These are phyloP conservation scores for Trichoderma afroharzianum DNA, from an alignment of 2,329 filamentous ascomycete species.

Conservation along the genomic window DNA sequence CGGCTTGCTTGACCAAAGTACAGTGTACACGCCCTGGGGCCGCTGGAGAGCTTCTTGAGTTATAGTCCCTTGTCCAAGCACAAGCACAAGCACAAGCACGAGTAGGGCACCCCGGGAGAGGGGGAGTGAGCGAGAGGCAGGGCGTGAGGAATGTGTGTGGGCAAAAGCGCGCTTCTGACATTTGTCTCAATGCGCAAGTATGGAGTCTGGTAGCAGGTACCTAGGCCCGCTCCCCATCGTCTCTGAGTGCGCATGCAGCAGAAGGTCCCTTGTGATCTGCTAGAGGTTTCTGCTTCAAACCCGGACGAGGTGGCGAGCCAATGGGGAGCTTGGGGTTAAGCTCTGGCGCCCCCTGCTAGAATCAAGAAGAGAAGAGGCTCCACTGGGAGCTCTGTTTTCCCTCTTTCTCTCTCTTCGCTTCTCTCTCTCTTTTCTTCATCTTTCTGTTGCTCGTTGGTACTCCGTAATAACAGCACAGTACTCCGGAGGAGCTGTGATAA, in stretches of 20 bases:
- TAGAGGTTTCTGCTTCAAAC: slow-evolving; percentile 10
- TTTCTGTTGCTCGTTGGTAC: neutral
- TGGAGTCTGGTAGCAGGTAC: neutral
- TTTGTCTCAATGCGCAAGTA: neutral
- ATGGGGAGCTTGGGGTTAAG: slow-evolving; percentile 22
- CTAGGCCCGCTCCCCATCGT: neutral
- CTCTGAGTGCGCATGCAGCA: slow-evolving; percentile 1
- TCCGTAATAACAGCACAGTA: neutral
- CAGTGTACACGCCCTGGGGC: neutral
- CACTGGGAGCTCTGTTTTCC: slow-evolving; percentile 9
- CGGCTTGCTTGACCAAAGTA: neutral
- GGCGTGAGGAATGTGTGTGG: slow-evolving; percentile 16
- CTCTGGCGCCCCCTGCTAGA: slow-evolving; percentile 14
- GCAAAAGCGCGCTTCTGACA: slow-evolving; percentile 9
- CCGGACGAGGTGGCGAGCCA: slow-evolving; percentile 12
- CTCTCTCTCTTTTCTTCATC: neutral
- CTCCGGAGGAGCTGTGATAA: neutral
- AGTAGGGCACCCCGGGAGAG: neutral
- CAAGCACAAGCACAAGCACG: neutral
- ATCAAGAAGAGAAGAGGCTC: neutral
- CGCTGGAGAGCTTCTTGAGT: neutral
- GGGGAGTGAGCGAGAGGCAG: neutral
- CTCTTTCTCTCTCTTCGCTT: neutral
- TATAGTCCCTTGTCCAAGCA: neutral
- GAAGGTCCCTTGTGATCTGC: slow-evolving; percentile 22